These are phyloP conservation scores for Neotropicomus parvogracilis DNA, from an alignment of 1,284 basidiomycete genomes.

Conservation along the genomic window DNA sequence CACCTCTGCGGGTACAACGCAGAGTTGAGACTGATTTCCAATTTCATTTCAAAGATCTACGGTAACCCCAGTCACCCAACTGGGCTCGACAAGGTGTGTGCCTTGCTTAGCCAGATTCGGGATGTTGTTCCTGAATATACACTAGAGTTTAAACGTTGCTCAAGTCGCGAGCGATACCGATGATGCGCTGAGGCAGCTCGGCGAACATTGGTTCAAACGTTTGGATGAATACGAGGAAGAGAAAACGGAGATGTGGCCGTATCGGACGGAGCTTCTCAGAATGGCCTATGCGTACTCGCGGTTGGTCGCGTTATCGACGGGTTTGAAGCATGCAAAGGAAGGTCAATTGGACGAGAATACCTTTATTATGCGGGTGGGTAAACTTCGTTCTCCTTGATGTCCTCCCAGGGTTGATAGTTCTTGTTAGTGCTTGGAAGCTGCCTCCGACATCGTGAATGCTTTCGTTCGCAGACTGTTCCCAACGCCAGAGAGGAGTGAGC, in stretches of 20 bases:
- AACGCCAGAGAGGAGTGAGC: conserved; percentile 51
- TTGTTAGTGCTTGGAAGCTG: conserved; percentile 23
- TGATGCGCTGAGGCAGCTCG: conserved; percentile 54
- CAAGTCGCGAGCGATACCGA: conserved; percentile 62
- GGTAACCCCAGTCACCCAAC: conserved; percentile 71
- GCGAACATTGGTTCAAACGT: conserved; percentile 52
- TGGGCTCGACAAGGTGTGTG: conserved; percentile 62
- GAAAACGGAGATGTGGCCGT: conserved; percentile 48
- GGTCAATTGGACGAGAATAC: conserved; percentile 54
- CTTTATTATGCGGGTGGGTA: conserved; percentile 62
- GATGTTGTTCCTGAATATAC: conserved; percentile 8
- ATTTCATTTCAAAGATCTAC: conserved; percentile 63
- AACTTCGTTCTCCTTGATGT: not conserved
- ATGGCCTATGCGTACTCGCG: conserved; percentile 68
- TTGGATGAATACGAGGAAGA: conserved; percentile 48
- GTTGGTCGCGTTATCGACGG: conserved; percentile 66
- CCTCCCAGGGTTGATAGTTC: not conserved
- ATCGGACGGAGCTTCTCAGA: conserved; percentile 61
- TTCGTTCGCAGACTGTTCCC: conserved; percentile 58
- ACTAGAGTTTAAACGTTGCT: conserved; percentile 55
- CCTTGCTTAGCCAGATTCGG: not conserved
- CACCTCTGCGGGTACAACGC: conserved; percentile 72
- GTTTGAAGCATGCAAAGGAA: conserved; percentile 73
- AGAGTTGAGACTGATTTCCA: conserved; percentile 60
- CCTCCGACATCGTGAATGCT: conserved; percentile 56